These are phyloP conservation scores for Corymbia calophylla DNA, from an alignment of 441 rosid genomes.

Conservation along the genomic window DNA sequence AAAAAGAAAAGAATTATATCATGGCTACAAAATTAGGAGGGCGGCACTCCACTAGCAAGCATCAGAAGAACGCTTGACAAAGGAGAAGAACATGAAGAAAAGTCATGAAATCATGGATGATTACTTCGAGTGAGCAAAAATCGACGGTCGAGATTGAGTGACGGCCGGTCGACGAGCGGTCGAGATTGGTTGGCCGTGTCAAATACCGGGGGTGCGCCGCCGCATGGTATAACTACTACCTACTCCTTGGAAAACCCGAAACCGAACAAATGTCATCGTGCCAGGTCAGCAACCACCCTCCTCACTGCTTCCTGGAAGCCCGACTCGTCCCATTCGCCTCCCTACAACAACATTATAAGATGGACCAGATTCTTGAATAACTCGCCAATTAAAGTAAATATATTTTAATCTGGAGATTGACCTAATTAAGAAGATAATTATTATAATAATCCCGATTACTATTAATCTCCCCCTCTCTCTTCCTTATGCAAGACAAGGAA, in stretches of 20 bases:
- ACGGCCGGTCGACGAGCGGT: background rate
- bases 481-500: background rate
- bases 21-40: background rate
- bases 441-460: background rate
- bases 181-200: background rate
- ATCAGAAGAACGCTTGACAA: background rate
- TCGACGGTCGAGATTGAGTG: background rate
- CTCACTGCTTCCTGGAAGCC: constrained; percentile 72
- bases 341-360: constrained; percentile 20
- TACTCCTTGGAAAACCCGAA: background rate
- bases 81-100: background rate
- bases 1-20: background rate
- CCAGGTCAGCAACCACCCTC: constrained; percentile 52
- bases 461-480: background rate
- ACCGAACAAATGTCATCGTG: constrained; percentile 12
- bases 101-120: background rate
- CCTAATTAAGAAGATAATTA: background rate
- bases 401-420: background rate
- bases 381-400: background rate
- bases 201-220: background rate
- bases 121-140: background rate
- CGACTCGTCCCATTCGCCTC: constrained; percentile 63
- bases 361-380: background rate
- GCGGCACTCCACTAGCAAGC: background rate
- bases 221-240: background rate